Percentiles rank a stretch among this genome's conserved stretches.
Conservation (phyloP, 306 rosid species). For the Pyrus communis region DNA sequence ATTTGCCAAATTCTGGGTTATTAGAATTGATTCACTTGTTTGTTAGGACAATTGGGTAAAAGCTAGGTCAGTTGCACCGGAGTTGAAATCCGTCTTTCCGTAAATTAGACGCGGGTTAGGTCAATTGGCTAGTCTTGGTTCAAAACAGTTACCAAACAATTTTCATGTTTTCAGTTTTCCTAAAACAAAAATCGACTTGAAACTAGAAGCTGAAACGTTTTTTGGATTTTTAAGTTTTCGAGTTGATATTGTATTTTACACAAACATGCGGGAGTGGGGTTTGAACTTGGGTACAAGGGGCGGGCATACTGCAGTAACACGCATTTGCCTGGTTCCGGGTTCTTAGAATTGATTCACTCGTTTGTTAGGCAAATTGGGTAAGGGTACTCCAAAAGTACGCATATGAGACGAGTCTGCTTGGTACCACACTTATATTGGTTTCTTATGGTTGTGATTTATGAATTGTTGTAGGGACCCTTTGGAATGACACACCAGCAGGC, state of each 20-base stretch:
- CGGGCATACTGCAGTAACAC: too few relatives aligned
- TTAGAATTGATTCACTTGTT: neutral
- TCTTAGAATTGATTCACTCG: neutral
- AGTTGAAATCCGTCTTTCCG: too few relatives aligned
- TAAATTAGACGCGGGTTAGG: too few relatives aligned
- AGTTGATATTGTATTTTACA: too few relatives aligned
- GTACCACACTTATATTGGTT: neutral
- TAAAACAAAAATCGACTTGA: too few relatives aligned
- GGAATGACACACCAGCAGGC: slow-evolving; percentile 73
- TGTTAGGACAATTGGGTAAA: neutral
- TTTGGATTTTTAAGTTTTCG: too few relatives aligned
- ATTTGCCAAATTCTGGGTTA: neutral
- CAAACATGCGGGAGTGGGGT: too few relatives aligned
- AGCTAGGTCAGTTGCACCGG: neutral
- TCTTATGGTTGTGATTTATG: slow-evolving; percentile 15
- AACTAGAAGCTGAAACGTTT: too few relatives aligned
- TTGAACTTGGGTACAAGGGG: too few relatives aligned
- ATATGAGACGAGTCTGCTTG: neutral
- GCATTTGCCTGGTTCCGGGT: neutral
- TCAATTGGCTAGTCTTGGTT: too few relatives aligned
- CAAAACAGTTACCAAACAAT: too few relatives aligned
- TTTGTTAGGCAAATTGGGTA: neutral
- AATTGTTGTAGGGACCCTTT: slow-evolving; percentile 35
- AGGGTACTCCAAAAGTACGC: neutral
- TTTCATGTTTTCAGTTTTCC: too few relatives aligned